A percentile compares a stretch with the other conserved stretches of the same genome.
Evolutionary conservation across 2,329 filamentous ascomycete genomes (phyloP).

Genomic region (Trichoderma simmonsii): DNA sequence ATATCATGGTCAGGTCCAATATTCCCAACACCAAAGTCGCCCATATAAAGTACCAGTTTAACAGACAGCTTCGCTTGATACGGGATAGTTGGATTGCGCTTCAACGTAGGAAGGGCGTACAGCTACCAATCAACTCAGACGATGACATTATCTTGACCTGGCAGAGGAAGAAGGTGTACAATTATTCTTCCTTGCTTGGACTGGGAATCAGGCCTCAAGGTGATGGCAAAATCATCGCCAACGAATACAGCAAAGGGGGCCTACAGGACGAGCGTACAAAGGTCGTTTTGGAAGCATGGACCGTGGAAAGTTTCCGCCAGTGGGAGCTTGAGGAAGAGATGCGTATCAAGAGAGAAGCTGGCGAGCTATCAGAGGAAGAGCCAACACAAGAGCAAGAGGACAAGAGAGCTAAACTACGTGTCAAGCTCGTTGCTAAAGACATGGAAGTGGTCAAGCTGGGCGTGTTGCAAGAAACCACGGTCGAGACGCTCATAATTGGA

Average conservation of each 20-base stretch:
- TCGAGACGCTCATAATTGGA: conserved; percentile 59
- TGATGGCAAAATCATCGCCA: conserved; percentile 41
- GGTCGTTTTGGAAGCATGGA: conserved; percentile 77
- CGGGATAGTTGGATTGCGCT: conserved; percentile 66
- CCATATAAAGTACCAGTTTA: conserved; percentile 63
- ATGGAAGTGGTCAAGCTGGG: conserved; percentile 49
- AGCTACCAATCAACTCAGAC: conserved; percentile 40
- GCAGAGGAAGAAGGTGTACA: conserved; percentile 69
- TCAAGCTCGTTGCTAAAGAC: conserved; percentile 54
- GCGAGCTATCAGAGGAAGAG: conserved; percentile 38
- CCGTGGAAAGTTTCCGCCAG: conserved; percentile 55
- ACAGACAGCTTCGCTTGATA: conserved; percentile 65
- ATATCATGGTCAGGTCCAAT: conserved; percentile 55
- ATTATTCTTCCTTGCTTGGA: conserved; percentile 68
- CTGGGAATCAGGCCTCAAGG: conserved; percentile 56
- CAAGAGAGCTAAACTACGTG: conserved; percentile 40
- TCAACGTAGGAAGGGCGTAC: conserved; percentile 46
- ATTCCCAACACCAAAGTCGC: conserved; percentile 56
- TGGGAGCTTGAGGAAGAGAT: conserved; percentile 49
- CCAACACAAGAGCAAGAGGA: conserved; percentile 24
- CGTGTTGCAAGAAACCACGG: conserved; percentile 53
- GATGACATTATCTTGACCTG: conserved; percentile 73
- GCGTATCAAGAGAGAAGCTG: conserved; percentile 42
- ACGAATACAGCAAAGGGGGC: conserved; percentile 38
- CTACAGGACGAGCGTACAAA: conserved; percentile 50